These are phyloP conservation scores for Russula sp. DNA, from an alignment of 768 basidiomycete species.

Conservation along the genomic window DNA sequence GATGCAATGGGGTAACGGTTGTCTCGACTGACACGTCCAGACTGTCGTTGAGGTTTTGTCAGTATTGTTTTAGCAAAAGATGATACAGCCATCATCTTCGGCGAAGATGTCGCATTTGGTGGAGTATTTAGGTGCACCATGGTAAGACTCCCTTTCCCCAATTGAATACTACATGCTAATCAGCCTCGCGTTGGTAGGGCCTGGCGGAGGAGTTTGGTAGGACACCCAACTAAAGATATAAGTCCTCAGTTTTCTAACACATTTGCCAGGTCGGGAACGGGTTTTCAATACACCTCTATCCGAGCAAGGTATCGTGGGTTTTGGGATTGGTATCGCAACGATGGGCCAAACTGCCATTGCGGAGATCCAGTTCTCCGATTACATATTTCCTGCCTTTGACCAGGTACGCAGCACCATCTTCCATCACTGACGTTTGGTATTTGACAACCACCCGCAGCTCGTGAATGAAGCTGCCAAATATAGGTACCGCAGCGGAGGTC, in stretches of 20 bases:
- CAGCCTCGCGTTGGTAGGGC: slow-evolving; percentile 42
- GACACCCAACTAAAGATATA: slow-evolving; percentile 24
- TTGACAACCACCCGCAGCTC: slow-evolving; percentile 41
- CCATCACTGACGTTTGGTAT: neutral
- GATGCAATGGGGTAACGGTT: slow-evolving; percentile 75
- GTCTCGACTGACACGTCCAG: slow-evolving; percentile 1
- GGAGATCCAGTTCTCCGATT: slow-evolving; percentile 88
- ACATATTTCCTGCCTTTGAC: slow-evolving; percentile 93
- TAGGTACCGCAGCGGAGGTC: slow-evolving; percentile 82
- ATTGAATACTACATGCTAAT: neutral
- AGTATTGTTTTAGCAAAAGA: slow-evolving; percentile 84
- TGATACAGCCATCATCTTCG: slow-evolving; percentile 83
- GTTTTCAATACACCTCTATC: slow-evolving; percentile 95
- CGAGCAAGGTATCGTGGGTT: slow-evolving; percentile 92
- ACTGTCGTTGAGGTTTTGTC: neutral
- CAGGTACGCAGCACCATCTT: slow-evolving; percentile 46
- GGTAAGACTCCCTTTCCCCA: slow-evolving; percentile 39
- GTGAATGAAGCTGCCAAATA: slow-evolving; percentile 96
- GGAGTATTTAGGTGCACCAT: slow-evolving; percentile 94
- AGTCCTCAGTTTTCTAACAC: neutral
- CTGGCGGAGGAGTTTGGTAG: slow-evolving; percentile 88
- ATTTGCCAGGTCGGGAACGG: slow-evolving; percentile 65
- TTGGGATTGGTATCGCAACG: slow-evolving; percentile 84
- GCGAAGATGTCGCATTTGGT: slow-evolving; percentile 88
- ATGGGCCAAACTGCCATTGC: slow-evolving; percentile 96